Conservation (phyloP, 257 asterid genomes). For the Nyctanthes arbortristis region DNA sequence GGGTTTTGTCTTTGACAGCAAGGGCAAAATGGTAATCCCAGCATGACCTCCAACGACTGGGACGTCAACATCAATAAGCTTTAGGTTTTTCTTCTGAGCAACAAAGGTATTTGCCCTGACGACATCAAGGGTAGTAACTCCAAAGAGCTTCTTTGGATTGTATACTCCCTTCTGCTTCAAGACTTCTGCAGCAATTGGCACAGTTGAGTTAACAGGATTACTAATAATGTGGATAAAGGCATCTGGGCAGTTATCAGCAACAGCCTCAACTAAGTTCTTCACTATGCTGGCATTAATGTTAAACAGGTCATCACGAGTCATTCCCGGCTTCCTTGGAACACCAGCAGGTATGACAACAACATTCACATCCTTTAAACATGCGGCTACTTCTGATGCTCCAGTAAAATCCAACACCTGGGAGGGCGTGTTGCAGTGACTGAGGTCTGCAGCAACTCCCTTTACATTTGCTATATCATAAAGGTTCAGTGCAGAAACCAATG, state of each 20-base stretch:
- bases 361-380: slow-evolving; percentile 8
- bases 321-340: slow-evolving; percentile 41
- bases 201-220: slow-evolving; percentile 40
- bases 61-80: slow-evolving; percentile 30
- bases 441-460: slow-evolving; percentile 20
- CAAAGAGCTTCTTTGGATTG: slow-evolving; percentile 36
- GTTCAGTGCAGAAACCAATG: slow-evolving; percentile 4
- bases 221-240: slow-evolving; percentile 35
- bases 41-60: slow-evolving; percentile 42
- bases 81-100: slow-evolving; percentile 31
- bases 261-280: slow-evolving; percentile 26
- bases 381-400: slow-evolving; percentile 17
- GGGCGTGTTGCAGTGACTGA: slow-evolving; percentile 9
- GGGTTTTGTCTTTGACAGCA: slow-evolving; percentile 35
- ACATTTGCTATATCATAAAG: slow-evolving; percentile 20
- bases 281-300: slow-evolving; percentile 40
- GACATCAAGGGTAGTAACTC: slow-evolving; percentile 38
- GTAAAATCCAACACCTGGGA: slow-evolving; percentile 17
- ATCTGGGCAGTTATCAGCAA: slow-evolving; percentile 37
- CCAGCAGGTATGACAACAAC: slow-evolving; percentile 42
- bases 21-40: slow-evolving; percentile 35
- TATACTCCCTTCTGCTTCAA: slow-evolving; percentile 37
- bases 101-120: slow-evolving; percentile 39
- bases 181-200: slow-evolving; percentile 40
- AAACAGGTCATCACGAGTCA: slow-evolving; percentile 43